Base-by-base conservation (phyloP, 164 flowering plant species). In the Stephania japonica region DNA sequence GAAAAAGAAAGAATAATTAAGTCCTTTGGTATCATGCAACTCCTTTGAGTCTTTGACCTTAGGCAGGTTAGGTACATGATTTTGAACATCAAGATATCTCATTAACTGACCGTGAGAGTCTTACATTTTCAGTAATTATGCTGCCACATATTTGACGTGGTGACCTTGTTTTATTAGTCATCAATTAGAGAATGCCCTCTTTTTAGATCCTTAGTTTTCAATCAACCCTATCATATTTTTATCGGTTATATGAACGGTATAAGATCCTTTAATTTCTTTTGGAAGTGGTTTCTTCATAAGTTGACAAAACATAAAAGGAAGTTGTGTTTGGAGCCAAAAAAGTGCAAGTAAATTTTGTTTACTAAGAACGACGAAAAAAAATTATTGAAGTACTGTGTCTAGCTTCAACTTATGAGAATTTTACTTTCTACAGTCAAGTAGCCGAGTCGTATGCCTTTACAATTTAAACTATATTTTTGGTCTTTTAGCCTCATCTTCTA, bases 401-500 rank as follows among this genome's bases (percentile, higher is more conserved):
- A 61, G 21, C 6, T 19, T 61, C 64, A 19, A 18, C 7, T 1
- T 24, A n/a, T 61, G 8, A 18, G 64, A 61, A 21, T 19, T 10
- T 61, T 21, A 18, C 25, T 21, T 61, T 8, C 5, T 6, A n/a
- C 25, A 61, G 8, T 5, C 64, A 61, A 61, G 16, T 61, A 23
- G 64, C 64, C 10, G 25, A 61, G 0, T 23, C 64, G 3, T 47
- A 3, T 47, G 12, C 53, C 53, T 7, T 47, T 9, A 2, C 2
- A 12, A 47, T 47, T 47, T 47, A 47, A 47, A 47, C 7, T 0
- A 5, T 56, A 10, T 23, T 1, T 25, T 23, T 63, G 66, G 11
- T 63, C 66, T 63, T 63, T 63, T 63, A 63, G 66, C 66, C 32
- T 63, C 66, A 63, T 63, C 66, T 23, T 63, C 13, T 63, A 63